Evolutionary conservation across 306 rosid species (phyloP), one percentile per base, ranked within the genome.

Genomic region (Vigna angularis): DNA sequence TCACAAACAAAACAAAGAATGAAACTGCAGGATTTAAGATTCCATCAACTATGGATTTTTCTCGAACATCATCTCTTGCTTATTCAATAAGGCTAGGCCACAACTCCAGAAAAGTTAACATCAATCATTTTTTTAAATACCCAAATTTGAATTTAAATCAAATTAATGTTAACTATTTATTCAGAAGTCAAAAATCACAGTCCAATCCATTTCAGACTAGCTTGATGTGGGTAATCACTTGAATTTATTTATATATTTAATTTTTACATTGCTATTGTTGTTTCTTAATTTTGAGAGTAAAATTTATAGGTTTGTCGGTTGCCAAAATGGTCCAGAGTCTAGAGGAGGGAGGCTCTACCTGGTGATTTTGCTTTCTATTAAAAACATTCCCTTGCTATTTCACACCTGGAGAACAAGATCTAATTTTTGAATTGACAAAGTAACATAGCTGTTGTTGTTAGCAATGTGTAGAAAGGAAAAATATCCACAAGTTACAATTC

Each of bases 1-100:
- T 38, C n/a, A 38, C 6, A 13, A 62, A 79, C 62, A 76, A 70
- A 64, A 66, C 73, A 61, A 61, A 66, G 66, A 65, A 51, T 16
- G 32, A 38, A 36, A 34, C 24, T 30, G 7, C 72, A 30, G 16
- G 7, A 75, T 12, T 66, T 26, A 26, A 67, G 69, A 42, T 44
- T 15, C 50, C 14, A 57, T 48, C 50, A 44, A 1, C 13, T 45
- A 12, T 45, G 76, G 70, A 68, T 69, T 68, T 78, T 26, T 59
- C 66, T 59, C 66, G 18, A 59, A 28, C 66, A 59, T 59, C 30
- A 13, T 28, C 66, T 59, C 66, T 28, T 28, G 2, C 42, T 28
- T 26, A 6, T 26, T 57, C 22, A 0, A 26, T 12, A 28, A 59
- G 42, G 66, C 42, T 14, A 14, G 2, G 64, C 26, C 8, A 24